Evolutionary conservation across 306 rosid species (phyloP), one percentile per base, ranked within the genome.

Genomic region (Hippophae tibetana): DNA sequence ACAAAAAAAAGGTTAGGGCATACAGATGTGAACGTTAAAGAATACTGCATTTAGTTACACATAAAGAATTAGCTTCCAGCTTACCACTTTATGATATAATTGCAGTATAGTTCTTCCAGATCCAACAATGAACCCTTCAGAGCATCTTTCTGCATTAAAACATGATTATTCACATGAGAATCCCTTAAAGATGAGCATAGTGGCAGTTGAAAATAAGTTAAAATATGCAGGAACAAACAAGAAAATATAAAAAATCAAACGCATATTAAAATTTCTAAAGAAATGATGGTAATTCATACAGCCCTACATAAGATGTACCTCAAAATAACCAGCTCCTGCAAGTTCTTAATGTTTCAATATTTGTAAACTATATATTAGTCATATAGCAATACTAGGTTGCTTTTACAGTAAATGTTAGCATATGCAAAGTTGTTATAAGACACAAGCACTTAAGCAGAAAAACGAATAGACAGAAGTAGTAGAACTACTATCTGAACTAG

Each of bases 81-180:
- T 63, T 73, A 87, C 98, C 86, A 18, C 63, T 49, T 76, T 52
- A 79, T 78, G 31, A 80, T 54, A 72, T 83, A 79, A 61, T 69
- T 75, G 81, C 61, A 69, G 62, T 55, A 83, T 68, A 87, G 68
- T 65, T 74, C 81, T 63, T 75, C 86, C 54, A 81, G 77, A 69
- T 67, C 82, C 60, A 65, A 25, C 46, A 13, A 56, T 9, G 63
- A 57, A 1, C 47, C 74, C 58, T 72, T 69, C 50, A 58, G 49
- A 54, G 31, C 59, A 69, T 61, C 75, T 61, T 68, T 74, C 83
- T 81, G 81, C 68, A 71, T 26, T 49, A 59, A n/a, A 31, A 56
- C 9, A 67, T 63, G 13, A 58, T 57, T 12, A 49, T 13, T 13
- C 25, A 40, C 38, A 48, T 7, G 55, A 10, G 18, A 9, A 49